Conservation (phyloP, 805 yeast genomes). For the Metschnikowia noctiluminum region DNA sequence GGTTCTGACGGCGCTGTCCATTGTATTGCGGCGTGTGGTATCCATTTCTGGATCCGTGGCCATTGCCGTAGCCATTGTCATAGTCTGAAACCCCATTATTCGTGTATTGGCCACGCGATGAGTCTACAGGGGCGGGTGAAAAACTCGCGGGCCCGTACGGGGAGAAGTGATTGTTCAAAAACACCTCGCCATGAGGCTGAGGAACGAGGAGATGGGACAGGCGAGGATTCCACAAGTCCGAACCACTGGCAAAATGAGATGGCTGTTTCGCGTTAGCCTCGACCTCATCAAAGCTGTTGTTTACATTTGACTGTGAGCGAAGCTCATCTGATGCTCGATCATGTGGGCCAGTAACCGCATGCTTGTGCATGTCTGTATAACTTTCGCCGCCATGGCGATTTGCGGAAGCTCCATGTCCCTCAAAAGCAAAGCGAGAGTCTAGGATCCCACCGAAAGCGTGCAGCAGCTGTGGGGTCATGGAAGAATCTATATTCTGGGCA, state of each 20-base stretch:
- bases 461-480: constrained; percentile 17
- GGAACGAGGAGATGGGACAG: constrained; percentile 2
- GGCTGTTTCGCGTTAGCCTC: not conserved
- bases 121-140: not conserved
- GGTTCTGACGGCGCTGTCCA: constrained; percentile 11
- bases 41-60: constrained; percentile 8
- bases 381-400: not conserved
- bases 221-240: constrained; percentile 20
- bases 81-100: not conserved
- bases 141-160: constrained; percentile 2
- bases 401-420: constrained; percentile 2
- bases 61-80: not conserved
- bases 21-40: constrained; percentile 3
- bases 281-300: not conserved
- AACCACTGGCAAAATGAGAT: constrained; percentile 5
- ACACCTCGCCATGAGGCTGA: constrained; percentile 1
- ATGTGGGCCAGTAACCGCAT: not conserved
- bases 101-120: not conserved
- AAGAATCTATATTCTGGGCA: not conserved
- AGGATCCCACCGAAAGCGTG: constrained; percentile 22
- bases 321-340: not conserved
- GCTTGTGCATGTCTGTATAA: not conserved
- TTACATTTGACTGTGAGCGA: not conserved
- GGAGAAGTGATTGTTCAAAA: constrained; percentile 5
- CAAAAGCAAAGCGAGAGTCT: constrained; percentile 16